These are phyloP conservation scores for Aureobasidium sp. DNA, from an alignment of 2,329 filamentous ascomycete genomes.

Conservation along the genomic window DNA sequence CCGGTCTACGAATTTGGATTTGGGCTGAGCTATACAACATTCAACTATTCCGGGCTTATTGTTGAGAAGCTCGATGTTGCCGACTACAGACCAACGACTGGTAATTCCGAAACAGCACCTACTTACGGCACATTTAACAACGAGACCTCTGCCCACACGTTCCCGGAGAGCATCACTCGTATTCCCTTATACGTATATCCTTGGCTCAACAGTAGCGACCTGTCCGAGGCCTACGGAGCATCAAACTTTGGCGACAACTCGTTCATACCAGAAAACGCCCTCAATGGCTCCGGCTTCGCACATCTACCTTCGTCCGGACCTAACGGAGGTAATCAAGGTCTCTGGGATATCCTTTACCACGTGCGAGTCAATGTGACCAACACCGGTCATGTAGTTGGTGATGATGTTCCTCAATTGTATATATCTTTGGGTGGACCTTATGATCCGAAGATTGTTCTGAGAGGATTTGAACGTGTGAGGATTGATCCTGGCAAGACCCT, in stretches of 20 bases:
- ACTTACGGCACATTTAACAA: conserved; percentile 70
- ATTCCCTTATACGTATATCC: conserved; percentile 73
- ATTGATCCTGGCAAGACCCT: conserved; percentile 74
- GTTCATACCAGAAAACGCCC: too few species aligned
- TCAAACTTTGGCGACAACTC: conserved; percentile 67
- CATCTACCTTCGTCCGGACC: conserved; percentile 66
- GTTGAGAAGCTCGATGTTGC: conserved; percentile 53
- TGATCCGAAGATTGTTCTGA: conserved; percentile 72
- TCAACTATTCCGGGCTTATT: conserved; percentile 75
- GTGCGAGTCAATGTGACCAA: conserved; percentile 76
- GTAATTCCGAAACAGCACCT: conserved; percentile 69
- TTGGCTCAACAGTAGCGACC: conserved; percentile 71
- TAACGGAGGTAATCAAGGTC: conserved; percentile 64
- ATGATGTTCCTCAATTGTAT: conserved; percentile 81
- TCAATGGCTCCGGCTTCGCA: conserved; percentile 62
- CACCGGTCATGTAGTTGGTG: conserved; percentile 69
- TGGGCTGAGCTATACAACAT: conserved; percentile 84
- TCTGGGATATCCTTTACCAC: conserved; percentile 76
- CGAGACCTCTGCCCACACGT: conserved; percentile 70
- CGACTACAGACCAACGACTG: conserved; percentile 66
- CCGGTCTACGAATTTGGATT: conserved; percentile 86
- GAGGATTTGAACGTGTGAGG: conserved; percentile 82
- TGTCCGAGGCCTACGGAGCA: conserved; percentile 63
- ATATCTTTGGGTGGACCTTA: conserved; percentile 81
- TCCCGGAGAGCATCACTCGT: conserved; percentile 65